These are phyloP conservation scores for Calonectria multiphialidica DNA, from an alignment of 2,329 filamentous ascomycete species.

Conservation along the genomic window DNA sequence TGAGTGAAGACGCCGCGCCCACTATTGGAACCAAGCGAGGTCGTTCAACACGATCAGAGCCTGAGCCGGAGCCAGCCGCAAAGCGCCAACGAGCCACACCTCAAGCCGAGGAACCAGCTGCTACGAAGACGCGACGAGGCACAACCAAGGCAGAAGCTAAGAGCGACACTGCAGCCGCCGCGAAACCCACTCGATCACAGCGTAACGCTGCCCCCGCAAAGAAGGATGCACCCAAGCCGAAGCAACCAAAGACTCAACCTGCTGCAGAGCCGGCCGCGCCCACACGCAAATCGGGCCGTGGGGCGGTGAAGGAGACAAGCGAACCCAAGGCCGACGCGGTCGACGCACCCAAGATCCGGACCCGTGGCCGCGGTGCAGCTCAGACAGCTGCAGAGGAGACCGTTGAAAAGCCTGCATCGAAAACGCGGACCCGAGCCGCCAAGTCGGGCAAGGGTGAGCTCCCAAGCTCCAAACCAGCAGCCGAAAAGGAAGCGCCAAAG, in stretches of 20 bases:
- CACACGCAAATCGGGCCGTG: not conserved
- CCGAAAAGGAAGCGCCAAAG: constrained; percentile 22
- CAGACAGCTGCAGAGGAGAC: constrained; percentile 17
- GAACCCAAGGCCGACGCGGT: not conserved
- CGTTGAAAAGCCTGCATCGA: constrained; percentile 24
- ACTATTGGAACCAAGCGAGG: constrained; percentile 31
- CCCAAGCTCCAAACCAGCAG: constrained; percentile 24
- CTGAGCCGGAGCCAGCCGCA: constrained; percentile 27
- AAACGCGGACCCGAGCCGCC: constrained; percentile 30
- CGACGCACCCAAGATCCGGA: not conserved
- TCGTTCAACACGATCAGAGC: constrained; percentile 30
- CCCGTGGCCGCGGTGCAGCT: constrained; percentile 11
- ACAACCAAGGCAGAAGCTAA: constrained; percentile 18
- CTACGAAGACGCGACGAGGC: constrained; percentile 14
- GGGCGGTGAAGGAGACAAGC: not conserved
- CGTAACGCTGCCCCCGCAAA: not conserved
- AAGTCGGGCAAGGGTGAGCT: constrained; percentile 43
- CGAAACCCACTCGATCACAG: not conserved
- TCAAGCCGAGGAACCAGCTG: constrained; percentile 24
- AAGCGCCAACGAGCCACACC: constrained; percentile 36
- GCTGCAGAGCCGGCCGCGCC: not conserved
- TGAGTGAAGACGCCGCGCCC: not conserved
- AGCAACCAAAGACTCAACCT: not conserved
- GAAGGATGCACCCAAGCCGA: not conserved
- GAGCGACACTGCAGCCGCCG: not conserved